These are phyloP conservation scores for Ophiostoma himal-ulmi DNA, from an alignment of 2,329 filamentous ascomycete species.

Conservation along the genomic window DNA sequence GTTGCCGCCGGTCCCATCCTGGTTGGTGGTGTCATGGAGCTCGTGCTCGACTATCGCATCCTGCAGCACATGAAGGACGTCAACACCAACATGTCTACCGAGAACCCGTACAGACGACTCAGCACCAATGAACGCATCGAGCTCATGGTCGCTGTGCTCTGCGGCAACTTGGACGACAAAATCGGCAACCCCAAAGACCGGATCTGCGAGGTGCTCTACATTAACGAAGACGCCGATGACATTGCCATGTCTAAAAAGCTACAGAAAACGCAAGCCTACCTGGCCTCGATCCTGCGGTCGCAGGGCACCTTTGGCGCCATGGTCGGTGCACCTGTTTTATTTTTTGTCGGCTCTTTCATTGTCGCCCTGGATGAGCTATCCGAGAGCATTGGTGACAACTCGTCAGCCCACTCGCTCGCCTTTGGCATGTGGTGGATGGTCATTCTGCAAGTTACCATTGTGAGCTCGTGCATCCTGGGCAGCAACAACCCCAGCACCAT, in stretches of 20 bases:
- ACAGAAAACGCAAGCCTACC: not conserved
- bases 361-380: constrained; percentile 11
- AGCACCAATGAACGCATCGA: constrained; percentile 11
- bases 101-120: not conserved
- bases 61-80: constrained; percentile 13
- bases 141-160: constrained; percentile 14
- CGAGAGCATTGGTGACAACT: constrained; percentile 14
- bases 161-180: constrained; percentile 15
- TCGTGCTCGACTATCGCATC: constrained; percentile 8
- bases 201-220: constrained; percentile 3
- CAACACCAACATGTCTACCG: not conserved
- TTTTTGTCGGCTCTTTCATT: constrained; percentile 14
- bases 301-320: constrained; percentile 16
- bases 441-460: constrained; percentile 14
- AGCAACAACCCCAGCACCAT: constrained; percentile 18
- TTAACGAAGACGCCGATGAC: not conserved
- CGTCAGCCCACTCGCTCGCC: constrained; percentile 13
- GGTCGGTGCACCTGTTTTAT: constrained; percentile 12
- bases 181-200: constrained; percentile 1
- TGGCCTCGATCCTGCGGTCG: constrained; percentile 14
- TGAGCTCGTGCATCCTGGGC: constrained; percentile 17
- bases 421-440: constrained; percentile 20
- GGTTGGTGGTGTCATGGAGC: constrained; percentile 10
- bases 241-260: not conserved
- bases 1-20: constrained; percentile 11